A percentile compares a stretch with the other conserved stretches of the same genome.
Conservation (phyloP, 345 rosid species). For the Salix brachista region DNA sequence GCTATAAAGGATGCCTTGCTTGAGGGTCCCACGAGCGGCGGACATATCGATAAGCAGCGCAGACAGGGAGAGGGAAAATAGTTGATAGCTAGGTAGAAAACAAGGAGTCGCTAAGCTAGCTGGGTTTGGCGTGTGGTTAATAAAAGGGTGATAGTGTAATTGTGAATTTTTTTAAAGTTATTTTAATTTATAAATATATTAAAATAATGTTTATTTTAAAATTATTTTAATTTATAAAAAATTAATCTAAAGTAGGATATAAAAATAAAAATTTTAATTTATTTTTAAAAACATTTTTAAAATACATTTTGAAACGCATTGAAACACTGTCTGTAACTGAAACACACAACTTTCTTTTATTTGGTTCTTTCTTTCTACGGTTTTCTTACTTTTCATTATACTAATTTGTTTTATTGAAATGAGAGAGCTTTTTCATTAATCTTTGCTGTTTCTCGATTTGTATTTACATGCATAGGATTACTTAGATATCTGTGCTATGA, state of each 20-base stretch:
- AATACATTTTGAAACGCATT: too few species aligned
- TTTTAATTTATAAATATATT: too few species aligned
- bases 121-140: not conserved
- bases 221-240: too few species aligned
- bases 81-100: not conserved
- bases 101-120: not conserved
- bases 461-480: too few species aligned
- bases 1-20: constrained; percentile 6
- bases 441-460: not conserved
- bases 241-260: not conserved
- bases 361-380: not conserved
- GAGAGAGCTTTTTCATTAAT: not conserved
- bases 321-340: not conserved
- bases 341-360: too few species aligned
- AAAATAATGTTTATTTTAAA: too few species aligned
- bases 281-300: too few species aligned
- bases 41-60: constrained; percentile 8
- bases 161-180: too few species aligned
- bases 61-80: not conserved
- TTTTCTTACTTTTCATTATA: too few species aligned
- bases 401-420: not conserved
- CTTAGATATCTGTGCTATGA: too few species aligned
- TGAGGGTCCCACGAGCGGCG: constrained; percentile 20
- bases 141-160: not conserved
- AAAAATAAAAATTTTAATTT: not conserved